Base-by-base conservation (phyloP, 768 basidiomycete genomes). In the Mycena vulgaris region DNA sequence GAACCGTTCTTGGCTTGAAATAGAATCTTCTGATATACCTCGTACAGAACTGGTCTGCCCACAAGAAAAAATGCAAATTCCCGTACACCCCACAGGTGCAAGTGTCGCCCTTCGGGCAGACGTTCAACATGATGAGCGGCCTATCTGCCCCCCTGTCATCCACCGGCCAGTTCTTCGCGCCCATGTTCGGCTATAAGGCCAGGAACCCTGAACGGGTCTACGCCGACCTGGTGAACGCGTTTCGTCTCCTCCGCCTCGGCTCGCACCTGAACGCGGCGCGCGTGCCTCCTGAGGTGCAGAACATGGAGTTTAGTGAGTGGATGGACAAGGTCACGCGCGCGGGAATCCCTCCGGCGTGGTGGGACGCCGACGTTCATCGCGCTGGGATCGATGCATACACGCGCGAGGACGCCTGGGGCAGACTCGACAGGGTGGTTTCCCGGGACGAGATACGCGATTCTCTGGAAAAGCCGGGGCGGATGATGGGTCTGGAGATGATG, bases 11-110 rank as follows among this genome's bases (percentile, higher is more conserved):
- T n/a, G n/a, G n/a, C n/a, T n/a, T n/a, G n/a, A n/a, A n/a, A n/a
- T n/a, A n/a, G n/a, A n/a, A 37, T 28, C 17, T 31, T 8, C 2
- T 8, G 5, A 3, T n/a, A n/a, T n/a, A n/a, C n/a, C n/a, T n/a
- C n/a, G n/a, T n/a, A 30, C 21, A 64, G 69, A 63, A 70, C 58
- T 65, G 69, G 69, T 5, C 57, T 6, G 23, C 49, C 1, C 69
- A 70, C 33, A 70, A 70, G n/a, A 59, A 60, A 48, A 31, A 60
- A 14, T 70, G 69, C 35, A 69, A 64, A 28, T 31, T 27, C 16
- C 57, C 51, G 25, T 30, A 17, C 0, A 10, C 62, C 4, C 42
- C 68, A 2, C 2, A 31, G 0, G 13, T n/a, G 27, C 21, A n/a
- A 1, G 25, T 39, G 0, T 70, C 63, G 8, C 63, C 69, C 40